Base-by-base conservation (phyloP, 306 rosid species). In the Cicer judaicum region DNA sequence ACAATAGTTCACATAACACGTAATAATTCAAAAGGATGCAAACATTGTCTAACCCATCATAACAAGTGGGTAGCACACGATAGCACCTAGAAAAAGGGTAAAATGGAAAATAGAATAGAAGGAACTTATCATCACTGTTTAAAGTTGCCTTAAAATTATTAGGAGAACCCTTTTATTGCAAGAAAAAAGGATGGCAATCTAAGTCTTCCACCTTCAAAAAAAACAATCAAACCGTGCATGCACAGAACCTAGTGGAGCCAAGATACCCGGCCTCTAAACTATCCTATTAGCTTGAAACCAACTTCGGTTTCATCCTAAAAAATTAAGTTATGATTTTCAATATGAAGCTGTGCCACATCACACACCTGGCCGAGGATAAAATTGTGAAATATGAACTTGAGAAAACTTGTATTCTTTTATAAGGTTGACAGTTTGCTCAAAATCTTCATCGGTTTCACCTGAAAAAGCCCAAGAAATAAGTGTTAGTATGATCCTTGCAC, bases 391-490 rank as follows among this genome's bases (percentile, higher is more conserved):
- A 79, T 94, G 99, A 85, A 94, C 95, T 86, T 94, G 99, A 56
- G 97, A 40, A 49, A 94, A 83, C 82, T 88, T 85, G 91, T 92
- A 94, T 64, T 88, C 88, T 65, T 84, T 77, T 70, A 92, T 78
- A 50, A 94, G 96, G 85, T 85, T 74, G 66, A 90, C 75, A 48
- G 99, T 94, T 81, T 88, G 88, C 64, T 82, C 79, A 82, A 94
- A 94, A 81, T 94, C 93, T 79, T 94, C 95, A 82, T 94, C 95
- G 2, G 95, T 90, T 83, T 94, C 99, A 68, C 98, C 98, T 93
- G 87, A 50, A 82, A 75, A 83, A 59, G 50, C 80, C 85, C 64
- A 81, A 76, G 64, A 78, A 78, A 56, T 80, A 63, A 48, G 54
- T 40, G 16, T 52, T 13, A 79, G 70, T 64, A 16, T 29, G 72